Evolutionary conservation across 371 early-diverging fungal genomes (phyloP).

Genomic region (Blakeslea trispora): DNA sequence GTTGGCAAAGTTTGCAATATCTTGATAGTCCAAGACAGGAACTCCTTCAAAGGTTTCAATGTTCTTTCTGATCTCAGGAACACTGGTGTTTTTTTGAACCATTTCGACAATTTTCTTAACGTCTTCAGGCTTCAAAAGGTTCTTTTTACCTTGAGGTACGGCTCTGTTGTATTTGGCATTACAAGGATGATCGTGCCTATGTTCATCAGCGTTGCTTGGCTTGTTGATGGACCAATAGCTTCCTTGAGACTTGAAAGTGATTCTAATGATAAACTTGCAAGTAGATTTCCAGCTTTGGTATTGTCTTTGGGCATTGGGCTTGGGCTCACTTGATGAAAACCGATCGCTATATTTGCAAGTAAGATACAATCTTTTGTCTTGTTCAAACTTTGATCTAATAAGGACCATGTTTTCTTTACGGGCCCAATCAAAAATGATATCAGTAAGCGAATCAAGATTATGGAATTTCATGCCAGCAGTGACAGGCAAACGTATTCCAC

Average conservation of each 20-base stretch:
- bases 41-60: background rate
- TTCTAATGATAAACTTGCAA: background rate
- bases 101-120: background rate
- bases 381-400: background rate
- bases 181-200: background rate
- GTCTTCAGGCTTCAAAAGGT: background rate
- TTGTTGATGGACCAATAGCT: background rate
- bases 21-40: background rate
- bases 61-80: background rate
- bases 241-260: background rate
- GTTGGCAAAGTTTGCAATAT: background rate
- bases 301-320: background rate
- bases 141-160: background rate
- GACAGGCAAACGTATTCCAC: background rate
- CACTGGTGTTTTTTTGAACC: background rate
- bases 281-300: background rate
- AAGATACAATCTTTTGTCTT: background rate
- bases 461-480: background rate
- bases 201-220: background rate
- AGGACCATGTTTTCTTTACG: background rate
- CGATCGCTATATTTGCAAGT: background rate
- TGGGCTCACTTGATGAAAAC: background rate
- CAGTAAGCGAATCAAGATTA: background rate
- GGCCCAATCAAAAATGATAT: background rate
- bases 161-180: background rate